Base-by-base conservation (phyloP, 2,329 filamentous ascomycete species). In the Ceratocystis colombiana region DNA sequence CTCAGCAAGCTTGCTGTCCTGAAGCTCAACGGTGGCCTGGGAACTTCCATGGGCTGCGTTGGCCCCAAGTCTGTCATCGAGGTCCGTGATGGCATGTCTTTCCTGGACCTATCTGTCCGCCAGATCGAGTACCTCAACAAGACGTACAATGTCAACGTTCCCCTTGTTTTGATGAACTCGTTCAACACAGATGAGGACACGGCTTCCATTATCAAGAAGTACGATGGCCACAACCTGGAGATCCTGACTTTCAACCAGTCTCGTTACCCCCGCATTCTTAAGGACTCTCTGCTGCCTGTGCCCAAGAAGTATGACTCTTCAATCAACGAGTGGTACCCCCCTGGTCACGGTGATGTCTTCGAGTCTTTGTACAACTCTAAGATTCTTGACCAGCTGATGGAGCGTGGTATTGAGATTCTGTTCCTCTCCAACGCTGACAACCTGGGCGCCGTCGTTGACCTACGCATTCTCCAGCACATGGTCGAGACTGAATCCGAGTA, bases 181-280 rank as follows among this genome's bases (percentile, higher is more conserved):
- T 99, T 99, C 89, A 99, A 99, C 85, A 99, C 94, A 76, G 92
- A 99, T 77, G 86, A 93, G 73, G 94, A 99, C 76, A 99, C 94
- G 64, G 91, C 92, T 70, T 91, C 90, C 79, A 99, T 99, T 79
- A 99, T 99, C 83, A 99, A 99, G 87, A 99, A 99, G 83, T 99
- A 97, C 80, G 93, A 99, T 82, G 94, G 94, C 70, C 94, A 99
- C 85, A 96, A 96, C 77, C 95, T 99, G 74, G 94, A 99, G 76
- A 97, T 99, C 77, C 83, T 97, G 76, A 97, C 94, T 76, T 99
- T 99, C 87, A 99, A 99, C 84, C 94, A 99, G 81, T 99, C 94
- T 70, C 86, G 92, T 73, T 99, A 97, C 82, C 94, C 94, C 72
- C 89, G 94, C 83, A 90, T 99, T 75, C 86, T 92, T 79, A 97